A percentile compares a stretch with the other conserved stretches of the same genome.
Evolutionary conservation across 2,329 filamentous ascomycete genomes (phyloP).

Genomic region (Leptographium radiaticola): DNA sequence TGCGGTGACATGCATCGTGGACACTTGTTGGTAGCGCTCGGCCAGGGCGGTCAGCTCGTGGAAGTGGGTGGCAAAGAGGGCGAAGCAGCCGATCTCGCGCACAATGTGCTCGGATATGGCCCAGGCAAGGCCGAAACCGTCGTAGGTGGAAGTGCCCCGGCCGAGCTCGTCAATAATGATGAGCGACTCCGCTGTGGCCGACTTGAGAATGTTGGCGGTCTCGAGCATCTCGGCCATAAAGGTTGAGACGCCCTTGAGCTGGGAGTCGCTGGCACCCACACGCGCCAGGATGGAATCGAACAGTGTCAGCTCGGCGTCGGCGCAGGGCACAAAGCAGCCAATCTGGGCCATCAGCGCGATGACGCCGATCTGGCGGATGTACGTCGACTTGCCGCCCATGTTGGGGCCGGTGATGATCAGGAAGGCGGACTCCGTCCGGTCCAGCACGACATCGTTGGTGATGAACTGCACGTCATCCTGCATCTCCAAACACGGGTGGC

Average conservation of each 20-base stretch:
- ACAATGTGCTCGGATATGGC: constrained; percentile 97
- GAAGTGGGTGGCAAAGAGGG: constrained; percentile 95
- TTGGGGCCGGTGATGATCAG: constrained; percentile 96
- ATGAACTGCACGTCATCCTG: constrained; percentile 98
- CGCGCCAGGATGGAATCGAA: constrained; percentile 95
- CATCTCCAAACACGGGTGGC: constrained; percentile 96
- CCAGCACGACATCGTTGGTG: constrained; percentile 83
- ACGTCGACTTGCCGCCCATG: constrained; percentile 98
- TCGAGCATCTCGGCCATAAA: constrained; percentile 99
- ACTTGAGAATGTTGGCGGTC: constrained; percentile 96
- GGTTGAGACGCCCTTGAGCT: constrained; percentile 93
- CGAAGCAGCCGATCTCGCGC: constrained; percentile 85
- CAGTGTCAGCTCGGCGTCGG: constrained; percentile 81
- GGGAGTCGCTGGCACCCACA: constrained; percentile 89
- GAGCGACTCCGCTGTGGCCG: constrained; percentile 82
- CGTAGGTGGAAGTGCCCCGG: constrained; percentile 92
- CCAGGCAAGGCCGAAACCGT: constrained; percentile 98
- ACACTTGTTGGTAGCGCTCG: constrained; percentile 74
- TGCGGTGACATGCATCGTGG: constrained; percentile 90
- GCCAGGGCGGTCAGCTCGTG: constrained; percentile 90
- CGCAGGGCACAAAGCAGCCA: constrained; percentile 89
- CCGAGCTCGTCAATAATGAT: constrained; percentile 99
- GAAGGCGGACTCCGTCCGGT: constrained; percentile 71
- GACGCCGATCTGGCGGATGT: constrained; percentile 93
- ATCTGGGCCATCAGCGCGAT: constrained; percentile 96